phyloP scores from a whole-genome alignment of 805 yeast species.

The Saturnispora mendoncae region DNA sequence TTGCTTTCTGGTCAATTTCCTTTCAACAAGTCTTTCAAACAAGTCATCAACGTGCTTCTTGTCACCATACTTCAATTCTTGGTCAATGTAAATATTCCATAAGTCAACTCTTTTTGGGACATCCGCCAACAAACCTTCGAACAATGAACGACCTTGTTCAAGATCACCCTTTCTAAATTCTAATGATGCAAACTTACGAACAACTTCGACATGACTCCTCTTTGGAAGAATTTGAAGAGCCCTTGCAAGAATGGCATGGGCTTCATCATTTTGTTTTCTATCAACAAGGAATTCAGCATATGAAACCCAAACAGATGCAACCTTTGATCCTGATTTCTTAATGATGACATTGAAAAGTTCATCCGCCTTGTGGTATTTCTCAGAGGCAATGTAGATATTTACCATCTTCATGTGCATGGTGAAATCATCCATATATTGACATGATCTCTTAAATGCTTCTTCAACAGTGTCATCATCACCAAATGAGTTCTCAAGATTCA shows the following conservation, averaged over 20 bases:
- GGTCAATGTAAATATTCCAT: constrained; percentile 94
- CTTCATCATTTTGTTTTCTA: constrained; percentile 45
- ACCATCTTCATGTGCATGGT: constrained; percentile 74
- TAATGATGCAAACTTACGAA: constrained; percentile 79
- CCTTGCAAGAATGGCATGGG: constrained; percentile 64
- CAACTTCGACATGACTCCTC: constrained; percentile 68
- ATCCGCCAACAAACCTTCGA: constrained; percentile 85
- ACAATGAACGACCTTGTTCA: constrained; percentile 90
- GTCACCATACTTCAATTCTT: constrained; percentile 68
- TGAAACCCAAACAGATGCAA: constrained; percentile 69
- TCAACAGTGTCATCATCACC: constrained; percentile 80
- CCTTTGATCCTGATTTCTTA: constrained; percentile 70
- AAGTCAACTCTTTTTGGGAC: constrained; percentile 87
- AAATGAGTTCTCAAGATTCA: constrained; percentile 89
- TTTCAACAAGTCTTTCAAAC: constrained; percentile 68
- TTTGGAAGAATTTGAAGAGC: constrained; percentile 67
- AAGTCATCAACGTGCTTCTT: constrained; percentile 64
- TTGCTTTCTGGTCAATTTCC: constrained; percentile 73
- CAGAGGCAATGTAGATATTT: constrained; percentile 65
- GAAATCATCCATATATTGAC: constrained; percentile 86
- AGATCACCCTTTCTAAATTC: constrained; percentile 83
- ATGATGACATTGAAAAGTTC: constrained; percentile 54
- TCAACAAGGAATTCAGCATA: constrained; percentile 70
- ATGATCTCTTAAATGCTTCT: constrained; percentile 71
- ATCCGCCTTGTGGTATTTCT: constrained; percentile 63